Conservation (phyloP, 225 moss, liverwort and hornwort genomes). For the Anthoceros angustus region DNA sequence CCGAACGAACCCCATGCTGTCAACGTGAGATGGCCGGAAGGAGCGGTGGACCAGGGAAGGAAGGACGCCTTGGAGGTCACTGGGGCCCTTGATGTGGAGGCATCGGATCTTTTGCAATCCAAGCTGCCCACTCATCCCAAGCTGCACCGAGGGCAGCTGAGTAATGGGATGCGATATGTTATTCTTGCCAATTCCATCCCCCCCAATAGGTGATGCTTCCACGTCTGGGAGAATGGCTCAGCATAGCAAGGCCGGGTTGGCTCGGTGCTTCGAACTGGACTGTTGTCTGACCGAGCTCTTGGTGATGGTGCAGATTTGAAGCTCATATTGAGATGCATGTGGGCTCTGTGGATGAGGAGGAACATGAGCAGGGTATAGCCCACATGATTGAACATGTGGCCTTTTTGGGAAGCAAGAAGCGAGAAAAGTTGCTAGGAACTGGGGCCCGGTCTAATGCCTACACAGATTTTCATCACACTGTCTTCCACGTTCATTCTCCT, state of each 20-base stretch:
- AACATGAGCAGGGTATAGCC: slow-evolving; percentile 95
- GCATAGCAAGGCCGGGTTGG: background rate
- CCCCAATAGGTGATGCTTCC: slow-evolving; percentile 54
- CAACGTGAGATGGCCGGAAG: slow-evolving; percentile 85
- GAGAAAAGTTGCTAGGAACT: slow-evolving; percentile 90
- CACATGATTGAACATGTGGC: slow-evolving; percentile 99
- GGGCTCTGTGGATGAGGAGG: slow-evolving; percentile 89
- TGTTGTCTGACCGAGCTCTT: background rate
- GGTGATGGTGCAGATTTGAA: slow-evolving; percentile 52
- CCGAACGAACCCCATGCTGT: slow-evolving; percentile 94
- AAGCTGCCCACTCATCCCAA: slow-evolving; percentile 92
- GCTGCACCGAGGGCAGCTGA: slow-evolving; percentile 67
- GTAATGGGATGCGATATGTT: slow-evolving; percentile 82
- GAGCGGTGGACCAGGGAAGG: slow-evolving; percentile 47
- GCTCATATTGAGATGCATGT: slow-evolving; percentile 99
- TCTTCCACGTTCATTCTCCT: slow-evolving; percentile 99
- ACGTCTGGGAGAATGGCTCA: background rate
- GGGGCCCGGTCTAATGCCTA: slow-evolving; percentile 99
- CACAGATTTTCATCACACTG: slow-evolving; percentile 98
- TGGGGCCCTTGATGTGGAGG: slow-evolving; percentile 34
- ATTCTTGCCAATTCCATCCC: slow-evolving; percentile 92
- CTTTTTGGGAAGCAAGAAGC: slow-evolving; percentile 96
- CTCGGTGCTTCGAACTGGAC: background rate
- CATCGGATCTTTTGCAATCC: slow-evolving; percentile 48
- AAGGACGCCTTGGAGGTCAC: slow-evolving; percentile 32